These are phyloP conservation scores for Saccharomycopsis sp. DNA, from an alignment of 805 yeast genomes.

Conservation along the genomic window DNA sequence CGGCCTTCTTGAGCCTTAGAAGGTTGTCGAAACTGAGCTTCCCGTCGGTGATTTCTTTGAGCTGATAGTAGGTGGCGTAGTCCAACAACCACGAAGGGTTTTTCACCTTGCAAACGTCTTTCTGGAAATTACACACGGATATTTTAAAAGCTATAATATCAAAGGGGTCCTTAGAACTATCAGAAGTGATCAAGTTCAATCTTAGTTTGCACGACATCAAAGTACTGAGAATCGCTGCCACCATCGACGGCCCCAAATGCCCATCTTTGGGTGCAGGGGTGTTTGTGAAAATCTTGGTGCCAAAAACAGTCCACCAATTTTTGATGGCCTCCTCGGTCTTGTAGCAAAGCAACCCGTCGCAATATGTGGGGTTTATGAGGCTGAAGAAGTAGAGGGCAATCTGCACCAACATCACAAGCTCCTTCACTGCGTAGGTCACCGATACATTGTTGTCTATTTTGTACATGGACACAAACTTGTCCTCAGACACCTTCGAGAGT, in stretches of 20 bases:
- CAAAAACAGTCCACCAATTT: conserved; percentile 80
- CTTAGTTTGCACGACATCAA: conserved; percentile 60
- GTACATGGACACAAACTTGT: conserved; percentile 73
- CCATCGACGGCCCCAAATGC: conserved; percentile 55
- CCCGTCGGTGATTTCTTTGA: conserved; percentile 43
- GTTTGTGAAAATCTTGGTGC: conserved; percentile 42
- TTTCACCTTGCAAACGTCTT: conserved; percentile 29
- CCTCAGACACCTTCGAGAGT: conserved; percentile 72
- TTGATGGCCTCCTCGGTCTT: conserved; percentile 64
- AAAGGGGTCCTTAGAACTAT: conserved; percentile 62
- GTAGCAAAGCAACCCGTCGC: conserved; percentile 82
- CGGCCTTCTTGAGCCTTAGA: conserved; percentile 54
- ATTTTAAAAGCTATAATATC: conserved; percentile 63
- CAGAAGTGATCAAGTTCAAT: conserved; percentile 42
- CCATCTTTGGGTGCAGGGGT: conserved; percentile 38
- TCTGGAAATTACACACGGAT: conserved; percentile 73
- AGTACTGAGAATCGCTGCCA: conserved; percentile 75
- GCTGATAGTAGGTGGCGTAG: conserved; percentile 24
- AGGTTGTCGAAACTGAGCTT: conserved; percentile 34
- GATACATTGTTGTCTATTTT: conserved; percentile 45
- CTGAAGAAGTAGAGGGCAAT: conserved; percentile 72
- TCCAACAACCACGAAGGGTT: conserved; percentile 17
- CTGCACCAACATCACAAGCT: conserved; percentile 69
- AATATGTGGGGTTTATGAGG: conserved; percentile 55
- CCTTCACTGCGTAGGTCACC: conserved; percentile 59